Conservation (phyloP, 2,329 filamentous ascomycete genomes). For the Aspergillus puulaauensis region DNA sequence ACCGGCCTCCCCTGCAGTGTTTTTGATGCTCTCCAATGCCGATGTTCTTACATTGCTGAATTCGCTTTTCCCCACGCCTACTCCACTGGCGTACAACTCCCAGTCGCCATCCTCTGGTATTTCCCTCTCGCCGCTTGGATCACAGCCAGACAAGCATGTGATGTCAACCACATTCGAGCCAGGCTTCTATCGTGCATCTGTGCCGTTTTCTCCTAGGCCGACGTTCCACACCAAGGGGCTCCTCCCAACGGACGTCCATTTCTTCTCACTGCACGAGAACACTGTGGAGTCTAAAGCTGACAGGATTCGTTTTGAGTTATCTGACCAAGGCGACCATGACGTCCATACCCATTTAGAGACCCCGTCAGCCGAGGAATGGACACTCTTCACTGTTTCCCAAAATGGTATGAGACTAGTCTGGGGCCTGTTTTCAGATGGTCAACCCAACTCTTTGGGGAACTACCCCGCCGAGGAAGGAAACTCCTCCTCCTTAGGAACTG, state of each 20-base stretch:
- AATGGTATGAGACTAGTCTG: conserved; percentile 70
- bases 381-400: conserved; percentile 73
- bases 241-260: conserved; percentile 32
- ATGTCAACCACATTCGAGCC: conserved; percentile 26
- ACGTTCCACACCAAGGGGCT: conserved; percentile 26
- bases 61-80: conserved; percentile 67
- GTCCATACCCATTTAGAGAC: conserved; percentile 63
- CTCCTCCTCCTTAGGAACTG: conserved; percentile 55
- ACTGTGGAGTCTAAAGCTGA: conserved; percentile 35
- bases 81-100: conserved; percentile 27
- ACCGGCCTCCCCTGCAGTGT: conserved; percentile 49
- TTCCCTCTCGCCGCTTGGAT: conserved; percentile 21
- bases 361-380: conserved; percentile 80
- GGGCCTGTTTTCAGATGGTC: conserved; percentile 62
- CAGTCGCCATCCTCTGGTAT: conserved; percentile 26
- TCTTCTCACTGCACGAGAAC: conserved; percentile 25
- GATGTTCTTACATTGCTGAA: conserved; percentile 80
- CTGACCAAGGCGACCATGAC: conserved; percentile 37
- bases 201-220: conserved; percentile 25
- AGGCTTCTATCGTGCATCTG: conserved; percentile 32
- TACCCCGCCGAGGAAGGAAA: conserved; percentile 47
- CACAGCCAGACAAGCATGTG: conserved; percentile 21
- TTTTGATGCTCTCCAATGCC: conserved; percentile 74
- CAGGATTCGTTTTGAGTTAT: conserved; percentile 42
- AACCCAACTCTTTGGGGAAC: conserved; percentile 61